Conservation (phyloP, 768 basidiomycete genomes). For the Boletus sp. region DNA sequence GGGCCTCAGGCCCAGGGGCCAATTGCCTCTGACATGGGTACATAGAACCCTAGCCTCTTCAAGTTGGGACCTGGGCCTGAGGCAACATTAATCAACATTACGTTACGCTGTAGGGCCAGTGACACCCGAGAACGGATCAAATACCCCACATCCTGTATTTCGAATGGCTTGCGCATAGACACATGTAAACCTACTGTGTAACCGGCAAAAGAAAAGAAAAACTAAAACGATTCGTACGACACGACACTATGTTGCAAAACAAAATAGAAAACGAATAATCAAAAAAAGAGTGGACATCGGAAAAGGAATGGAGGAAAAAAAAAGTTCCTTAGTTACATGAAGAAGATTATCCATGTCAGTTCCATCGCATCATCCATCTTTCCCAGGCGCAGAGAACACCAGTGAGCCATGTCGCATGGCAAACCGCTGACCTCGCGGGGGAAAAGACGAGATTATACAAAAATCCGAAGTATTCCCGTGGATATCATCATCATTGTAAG, state of each 20-base stretch:
- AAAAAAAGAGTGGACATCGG: constrained; percentile 6
- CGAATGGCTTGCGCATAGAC: constrained; percentile 5
- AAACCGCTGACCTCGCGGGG: constrained; percentile 8
- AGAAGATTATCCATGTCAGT: constrained; percentile 29
- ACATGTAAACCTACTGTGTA: constrained; percentile 5
- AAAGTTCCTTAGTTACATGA: constrained; percentile 23
- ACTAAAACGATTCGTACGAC: constrained; percentile 26
- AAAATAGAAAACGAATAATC: constrained; percentile 35
- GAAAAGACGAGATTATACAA: constrained; percentile 23
- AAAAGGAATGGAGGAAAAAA: background rate
- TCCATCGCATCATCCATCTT: constrained; percentile 17
- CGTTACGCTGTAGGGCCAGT: too few species aligned
- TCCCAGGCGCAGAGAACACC: constrained; percentile 1
- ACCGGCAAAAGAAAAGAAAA: constrained; percentile 1
- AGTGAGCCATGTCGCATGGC: constrained; percentile 4
- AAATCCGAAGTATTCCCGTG: constrained; percentile 18
- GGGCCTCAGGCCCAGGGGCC: too few species aligned
- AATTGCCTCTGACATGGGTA: too few species aligned
- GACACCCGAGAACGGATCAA: background rate
- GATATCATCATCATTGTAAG: constrained; percentile 26
- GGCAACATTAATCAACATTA: background rate
- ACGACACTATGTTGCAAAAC: constrained; percentile 24
- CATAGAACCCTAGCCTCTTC: too few species aligned
- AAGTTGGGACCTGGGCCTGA: background rate
- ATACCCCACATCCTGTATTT: background rate